These are phyloP conservation scores for Zygoascus sp. DNA, from an alignment of 1,139 yeast species.

Conservation along the genomic window DNA sequence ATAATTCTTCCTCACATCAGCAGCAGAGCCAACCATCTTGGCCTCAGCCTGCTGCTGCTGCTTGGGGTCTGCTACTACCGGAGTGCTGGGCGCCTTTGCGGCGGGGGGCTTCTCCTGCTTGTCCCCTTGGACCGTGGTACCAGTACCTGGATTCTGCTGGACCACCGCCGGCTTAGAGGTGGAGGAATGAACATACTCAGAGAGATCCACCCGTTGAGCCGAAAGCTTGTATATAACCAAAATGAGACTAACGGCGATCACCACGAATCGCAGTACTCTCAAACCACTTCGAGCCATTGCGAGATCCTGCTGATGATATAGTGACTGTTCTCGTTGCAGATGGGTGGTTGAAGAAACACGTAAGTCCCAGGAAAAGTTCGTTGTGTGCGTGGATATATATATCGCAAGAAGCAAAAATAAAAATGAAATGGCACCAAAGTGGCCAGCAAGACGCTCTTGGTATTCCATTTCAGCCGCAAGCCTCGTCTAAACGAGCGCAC, in stretches of 20 bases:
- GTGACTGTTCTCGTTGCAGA: not conserved
- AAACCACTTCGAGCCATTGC: slow-evolving; percentile 36
- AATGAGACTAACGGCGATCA: slow-evolving; percentile 36
- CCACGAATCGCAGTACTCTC: slow-evolving; percentile 36
- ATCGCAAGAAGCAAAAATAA: too few relatives aligned
- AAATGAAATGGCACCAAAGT: too few relatives aligned
- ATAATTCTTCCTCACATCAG: slow-evolving; percentile 8
- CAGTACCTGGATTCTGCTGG: slow-evolving; percentile 9
- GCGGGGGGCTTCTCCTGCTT: not conserved
- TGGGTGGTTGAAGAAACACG: not conserved
- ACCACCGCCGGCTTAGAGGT: slow-evolving; percentile 7
- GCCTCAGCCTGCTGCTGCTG: not conserved
- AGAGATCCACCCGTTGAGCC: slow-evolving; percentile 27
- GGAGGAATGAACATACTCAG: slow-evolving; percentile 24
- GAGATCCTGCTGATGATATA: not conserved
- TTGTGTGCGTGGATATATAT: not conserved
- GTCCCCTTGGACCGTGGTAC: not conserved
- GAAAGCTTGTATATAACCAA: slow-evolving; percentile 36
- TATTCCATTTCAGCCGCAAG: too few relatives aligned
- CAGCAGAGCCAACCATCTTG: not conserved
- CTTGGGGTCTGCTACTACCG: too few relatives aligned
- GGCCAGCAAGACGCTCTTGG: not conserved
- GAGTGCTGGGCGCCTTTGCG: too few relatives aligned
- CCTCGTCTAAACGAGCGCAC: too few relatives aligned
- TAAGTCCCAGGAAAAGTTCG: not conserved